Evolutionary conservation across 164 flowering plant species (phyloP), one percentile per base, ranked within the genome.

Genomic region (Sedum album): DNA sequence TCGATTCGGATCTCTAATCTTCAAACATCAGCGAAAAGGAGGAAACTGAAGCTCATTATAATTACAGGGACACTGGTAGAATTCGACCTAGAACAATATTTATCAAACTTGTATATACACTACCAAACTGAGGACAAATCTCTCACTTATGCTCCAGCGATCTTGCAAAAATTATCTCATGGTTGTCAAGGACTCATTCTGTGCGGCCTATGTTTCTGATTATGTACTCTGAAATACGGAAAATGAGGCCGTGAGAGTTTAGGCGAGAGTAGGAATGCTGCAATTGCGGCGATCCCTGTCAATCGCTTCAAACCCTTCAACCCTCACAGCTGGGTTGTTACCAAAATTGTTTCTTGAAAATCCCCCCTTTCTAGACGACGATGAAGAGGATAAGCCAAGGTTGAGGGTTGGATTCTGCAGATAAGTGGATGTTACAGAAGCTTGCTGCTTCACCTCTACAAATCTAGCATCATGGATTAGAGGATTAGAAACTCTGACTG

Each of bases 401-500:
- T 69, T 69, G 66, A 68, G 89, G 88, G 82, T 87, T 85, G 48
- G 73, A 62, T 64, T 60, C 2, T 76, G 73, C 1, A 73, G 4
- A 13, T 81, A 78, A 69, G 76, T 6, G 70, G 20, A 30, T 28
- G 62, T 28, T 57, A 57, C 1, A 5, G 31, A 57, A 57, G 62
- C 18, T 26, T 57, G 33, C 23, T 57, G 14, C 63, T 81, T 75
- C 28, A 76, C 85, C 51, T 84, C 85, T 72, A 85, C 79, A 41
- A 87, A 87, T 31, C 82, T 82, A 31, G 83, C 81, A 63, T 87
- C 92, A 67, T 84, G 87, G 74, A 82, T 82, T 75, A 85, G 66
- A 68, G 92, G 92, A 83, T 87, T 87, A 74, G 89, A 75, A 46
- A 82, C 88, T 84, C 92, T 81, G 77, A 89, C 79, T 71, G 92